Evolutionary conservation across 768 basidiomycete genomes (phyloP).

Genomic region (Roridomyces roridus): DNA sequence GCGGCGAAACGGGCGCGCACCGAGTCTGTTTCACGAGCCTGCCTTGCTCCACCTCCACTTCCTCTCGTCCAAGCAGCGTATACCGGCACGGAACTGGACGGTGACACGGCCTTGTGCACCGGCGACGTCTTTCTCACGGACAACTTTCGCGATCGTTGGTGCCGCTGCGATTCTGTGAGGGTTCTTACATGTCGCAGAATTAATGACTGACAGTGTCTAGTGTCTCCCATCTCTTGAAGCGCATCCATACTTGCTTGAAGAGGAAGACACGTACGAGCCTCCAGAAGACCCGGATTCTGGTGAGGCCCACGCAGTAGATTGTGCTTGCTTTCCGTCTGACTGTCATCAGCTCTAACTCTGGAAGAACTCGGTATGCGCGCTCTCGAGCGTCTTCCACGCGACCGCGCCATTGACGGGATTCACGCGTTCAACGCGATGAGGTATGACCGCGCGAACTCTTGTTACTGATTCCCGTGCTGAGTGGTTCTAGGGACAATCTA

Average conservation of each 20-base stretch:
- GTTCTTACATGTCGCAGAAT: not conserved
- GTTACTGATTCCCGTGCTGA: not conserved
- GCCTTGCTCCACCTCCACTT: conserved; percentile 63
- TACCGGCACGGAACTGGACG: conserved; percentile 29
- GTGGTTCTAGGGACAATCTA: conserved; percentile 65
- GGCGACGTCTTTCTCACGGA: conserved; percentile 81
- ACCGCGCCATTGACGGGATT: conserved; percentile 83
- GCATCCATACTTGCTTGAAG: conserved; percentile 68
- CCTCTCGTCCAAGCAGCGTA: conserved; percentile 53
- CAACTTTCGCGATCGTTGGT: conserved; percentile 82
- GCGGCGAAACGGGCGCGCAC: conserved; percentile 41
- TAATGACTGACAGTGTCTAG: no score
- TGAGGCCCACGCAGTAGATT: conserved; percentile 36
- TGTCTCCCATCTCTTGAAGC: conserved; percentile 62
- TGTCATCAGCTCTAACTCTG: conserved; percentile 65
- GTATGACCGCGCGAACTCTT: conserved; percentile 43
- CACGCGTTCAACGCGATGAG: conserved; percentile 85
- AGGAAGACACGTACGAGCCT: conserved; percentile 86
- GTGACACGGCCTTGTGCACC: conserved; percentile 47
- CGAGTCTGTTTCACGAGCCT: conserved; percentile 30
- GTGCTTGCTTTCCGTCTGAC: no score
- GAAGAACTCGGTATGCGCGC: conserved; percentile 88
- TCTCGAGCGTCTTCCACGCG: conserved; percentile 73
- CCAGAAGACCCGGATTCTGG: conserved; percentile 89
- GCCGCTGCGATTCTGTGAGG: conserved; percentile 66